Percentiles rank a stretch among this genome's conserved stretches.
These are phyloP conservation scores for Leccinellum luteum DNA, from an alignment of 768 basidiomycete genomes.

Conservation along the genomic window DNA sequence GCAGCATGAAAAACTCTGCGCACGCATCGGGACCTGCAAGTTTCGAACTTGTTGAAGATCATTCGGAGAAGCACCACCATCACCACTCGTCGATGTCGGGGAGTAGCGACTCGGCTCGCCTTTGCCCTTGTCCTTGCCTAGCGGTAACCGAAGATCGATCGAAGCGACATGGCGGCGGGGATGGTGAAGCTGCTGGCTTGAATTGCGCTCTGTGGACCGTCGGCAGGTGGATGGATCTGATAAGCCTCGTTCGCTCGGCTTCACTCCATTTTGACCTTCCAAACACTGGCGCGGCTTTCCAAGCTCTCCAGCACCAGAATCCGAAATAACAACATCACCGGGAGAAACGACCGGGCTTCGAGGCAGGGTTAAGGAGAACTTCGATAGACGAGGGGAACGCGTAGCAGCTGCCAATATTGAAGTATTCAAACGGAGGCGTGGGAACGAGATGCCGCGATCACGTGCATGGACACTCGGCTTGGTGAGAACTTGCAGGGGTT, in stretches of 20 bases:
- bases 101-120: neutral
- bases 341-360: neutral
- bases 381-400: slow-evolving; percentile 11
- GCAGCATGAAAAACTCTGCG: slow-evolving; percentile 13
- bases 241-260: neutral
- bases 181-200: neutral
- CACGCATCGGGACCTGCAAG: slow-evolving; percentile 5
- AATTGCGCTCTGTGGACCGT: neutral
- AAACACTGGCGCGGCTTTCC: neutral
- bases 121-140: neutral
- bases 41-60: slow-evolving; percentile 15
- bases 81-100: neutral
- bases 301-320: neutral
- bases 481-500: neutral
- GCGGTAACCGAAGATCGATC: slow-evolving; percentile 17
- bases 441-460: slow-evolving; percentile 12
- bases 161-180: slow-evolving; percentile 5
- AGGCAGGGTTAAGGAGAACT: neutral
- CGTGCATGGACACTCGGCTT: neutral
- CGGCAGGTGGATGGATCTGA: neutral
- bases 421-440: slow-evolving; percentile 9
- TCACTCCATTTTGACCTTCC: neutral
- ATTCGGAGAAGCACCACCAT: slow-evolving; percentile 18
- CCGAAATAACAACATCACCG: neutral
- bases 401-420: neutral